Evolutionary conservation across 495 filamentous ascomycete genomes (phyloP).

Genomic region (Cryomyces antarcticus): DNA sequence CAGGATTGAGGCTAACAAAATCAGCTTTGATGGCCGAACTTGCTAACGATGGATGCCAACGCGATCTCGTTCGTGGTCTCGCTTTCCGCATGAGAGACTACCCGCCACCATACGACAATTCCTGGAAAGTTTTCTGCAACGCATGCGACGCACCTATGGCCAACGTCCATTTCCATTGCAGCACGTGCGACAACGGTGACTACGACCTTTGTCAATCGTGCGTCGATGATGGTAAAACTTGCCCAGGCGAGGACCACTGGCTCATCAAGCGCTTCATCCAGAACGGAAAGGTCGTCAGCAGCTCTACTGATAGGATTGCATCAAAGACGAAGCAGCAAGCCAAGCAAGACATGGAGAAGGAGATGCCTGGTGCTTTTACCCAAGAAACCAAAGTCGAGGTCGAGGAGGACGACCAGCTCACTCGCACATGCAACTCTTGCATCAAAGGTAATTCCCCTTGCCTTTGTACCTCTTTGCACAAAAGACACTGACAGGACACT

Average conservation of each 20-base stretch:
- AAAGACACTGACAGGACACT: neutral
- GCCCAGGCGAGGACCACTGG: constrained; percentile 65
- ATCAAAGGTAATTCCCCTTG: constrained; percentile 38
- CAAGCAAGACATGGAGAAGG: constrained; percentile 14
- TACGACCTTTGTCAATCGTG: constrained; percentile 82
- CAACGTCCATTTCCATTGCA: constrained; percentile 82
- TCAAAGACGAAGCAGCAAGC: constrained; percentile 31
- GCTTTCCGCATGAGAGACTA: constrained; percentile 10
- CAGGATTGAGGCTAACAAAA: neutral
- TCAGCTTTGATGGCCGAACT: constrained; percentile 21
- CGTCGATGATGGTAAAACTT: constrained; percentile 52
- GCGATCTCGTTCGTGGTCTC: constrained; percentile 6
- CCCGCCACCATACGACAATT: constrained; percentile 15
- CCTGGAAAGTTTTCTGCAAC: constrained; percentile 76
- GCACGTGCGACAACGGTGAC: constrained; percentile 78
- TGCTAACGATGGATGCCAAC: constrained; percentile 18
- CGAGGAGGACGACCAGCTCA: constrained; percentile 21
- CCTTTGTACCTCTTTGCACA: neutral
- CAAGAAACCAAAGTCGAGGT: constrained; percentile 17
- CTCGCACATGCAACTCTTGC: constrained; percentile 86
- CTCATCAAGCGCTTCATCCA: constrained; percentile 75
- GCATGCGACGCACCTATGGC: constrained; percentile 58
- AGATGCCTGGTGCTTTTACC: constrained; percentile 24
- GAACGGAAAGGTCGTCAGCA: constrained; percentile 59
- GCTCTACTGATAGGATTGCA: constrained; percentile 58